Evolutionary conservation across 2,329 filamentous ascomycete genomes (phyloP), one percentile per base, ranked within the genome.

Genomic region (Parafenestella ontariensis): DNA sequence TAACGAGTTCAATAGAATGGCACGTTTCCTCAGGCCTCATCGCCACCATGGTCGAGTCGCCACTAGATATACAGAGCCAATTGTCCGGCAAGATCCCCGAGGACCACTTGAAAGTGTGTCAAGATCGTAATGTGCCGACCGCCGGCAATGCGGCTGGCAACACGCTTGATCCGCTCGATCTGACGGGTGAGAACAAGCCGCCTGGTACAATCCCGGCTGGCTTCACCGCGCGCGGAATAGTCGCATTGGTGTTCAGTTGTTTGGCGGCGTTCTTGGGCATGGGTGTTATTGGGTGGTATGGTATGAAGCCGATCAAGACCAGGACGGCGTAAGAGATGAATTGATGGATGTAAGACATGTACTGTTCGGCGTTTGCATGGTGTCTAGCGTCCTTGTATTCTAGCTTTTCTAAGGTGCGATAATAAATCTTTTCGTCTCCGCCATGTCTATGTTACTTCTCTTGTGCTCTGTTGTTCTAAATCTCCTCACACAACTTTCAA

Each of bases 131-230:
- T 6, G 73, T 85, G 0, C 80, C 85, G 0, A 83, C 77, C 0
- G 66, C 68, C 3, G 91, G 91, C 3, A 95, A 95, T 65, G 91
- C 91, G 0, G 91, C 90, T 0, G 91, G 82, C 0, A 92, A 92
- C 66, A 87, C 84, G 0, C 71, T 75, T 0, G 76, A 94, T 61
- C 76, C 85, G 8, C 76, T 90, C 0, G 84, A 95, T 58, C 31
- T 76, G 34, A 59, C 15, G 0, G 73, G 73, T 8, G 67, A 89
- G 71, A 88, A 87, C 51, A 75, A 69, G 31, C 79, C 82, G 2
- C 83, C 85, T 0, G 74, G 73, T 0, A 80, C 77, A 39, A 69
- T 94, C 15, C 89, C 90, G 0, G 81, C 78, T 1, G 90, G 90
- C 0, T 92, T 93, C 71, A 91, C 88, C 0, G 73, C 86, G 0